phyloP scores from a whole-genome alignment of 2,329 filamentous ascomycete genomes.

The Purpureocillium takamizusanense region DNA sequence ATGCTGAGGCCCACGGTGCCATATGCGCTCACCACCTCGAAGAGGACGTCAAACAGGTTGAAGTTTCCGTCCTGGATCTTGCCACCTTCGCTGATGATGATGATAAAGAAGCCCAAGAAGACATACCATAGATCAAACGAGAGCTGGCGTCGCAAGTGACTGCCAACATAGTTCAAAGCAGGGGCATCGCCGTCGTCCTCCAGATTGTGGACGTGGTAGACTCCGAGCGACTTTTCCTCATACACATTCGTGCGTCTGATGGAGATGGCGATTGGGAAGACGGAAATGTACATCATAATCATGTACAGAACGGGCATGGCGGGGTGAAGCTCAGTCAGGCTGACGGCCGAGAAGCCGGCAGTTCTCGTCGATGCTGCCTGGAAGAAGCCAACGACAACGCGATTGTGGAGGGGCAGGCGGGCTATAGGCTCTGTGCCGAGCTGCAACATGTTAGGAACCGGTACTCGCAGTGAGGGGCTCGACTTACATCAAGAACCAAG shows the following conservation, averaged over 20 bases:
- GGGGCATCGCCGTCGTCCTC: slow-evolving; percentile 42
- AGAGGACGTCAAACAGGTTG: slow-evolving; percentile 62
- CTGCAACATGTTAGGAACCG: slow-evolving; percentile 29
- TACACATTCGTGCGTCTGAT: slow-evolving; percentile 93
- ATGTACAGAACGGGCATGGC: slow-evolving; percentile 90
- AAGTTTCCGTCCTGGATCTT: slow-evolving; percentile 57
- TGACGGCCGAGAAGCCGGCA: slow-evolving; percentile 79
- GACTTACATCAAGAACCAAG: slow-evolving; percentile 75
- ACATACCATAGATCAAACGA: slow-evolving; percentile 98
- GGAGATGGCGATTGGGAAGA: slow-evolving; percentile 93
- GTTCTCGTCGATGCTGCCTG: slow-evolving; percentile 85
- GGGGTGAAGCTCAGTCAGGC: slow-evolving; percentile 69
- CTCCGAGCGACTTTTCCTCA: slow-evolving; percentile 78
- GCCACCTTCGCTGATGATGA: slow-evolving; percentile 76
- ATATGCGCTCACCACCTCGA: slow-evolving; percentile 84
- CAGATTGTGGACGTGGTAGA: slow-evolving; percentile 47
- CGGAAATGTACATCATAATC: slow-evolving; percentile 99
- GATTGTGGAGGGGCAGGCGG: slow-evolving; percentile 59
- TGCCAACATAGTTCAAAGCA: slow-evolving; percentile 75
- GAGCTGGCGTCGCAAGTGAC: slow-evolving; percentile 84
- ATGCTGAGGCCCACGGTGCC: slow-evolving; percentile 89
- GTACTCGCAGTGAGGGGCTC: not conserved
- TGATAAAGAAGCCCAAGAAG: slow-evolving; percentile 85
- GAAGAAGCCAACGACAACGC: slow-evolving; percentile 80
- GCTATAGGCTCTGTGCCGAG: slow-evolving; percentile 64